Base-by-base conservation (phyloP, 1,284 basidiomycete species). In the Apiotrichum gracile region DNA sequence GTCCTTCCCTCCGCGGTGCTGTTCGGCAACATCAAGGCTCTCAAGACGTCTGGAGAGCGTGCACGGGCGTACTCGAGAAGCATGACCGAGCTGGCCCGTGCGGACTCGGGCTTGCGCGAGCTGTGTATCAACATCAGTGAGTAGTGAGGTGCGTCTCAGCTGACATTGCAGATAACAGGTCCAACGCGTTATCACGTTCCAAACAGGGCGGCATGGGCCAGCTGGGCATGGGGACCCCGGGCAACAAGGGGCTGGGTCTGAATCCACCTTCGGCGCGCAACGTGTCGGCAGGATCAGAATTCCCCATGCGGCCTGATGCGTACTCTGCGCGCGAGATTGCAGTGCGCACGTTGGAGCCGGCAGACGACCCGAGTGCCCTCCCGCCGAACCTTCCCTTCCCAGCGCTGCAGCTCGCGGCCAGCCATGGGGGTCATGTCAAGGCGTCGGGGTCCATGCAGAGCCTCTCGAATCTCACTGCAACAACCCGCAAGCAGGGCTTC, bases 51-150 rank as follows among this genome's bases (percentile, higher is more conserved):
- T 0, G 68, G 83, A 4, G 91, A 94, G 66, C 79, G 91, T 37
- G 87, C 87, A 45, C 70, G 78, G 27, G 82, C 83, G 42, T 96
- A 94, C 67, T 86, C 87, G 9, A 76, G 78, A 57, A 91, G 90
- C 73, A 87, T 93, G 61, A 89, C 90, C 65, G 88, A 91, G 64
- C 74, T 94, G 21, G 81, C 83, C 44, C 76, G 79, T 55, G 83
- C 83, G 61, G 88, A 92, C 66, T 86, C 85, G 64, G 90, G 91
- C 19, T 70, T 94, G 55, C 76, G 77, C 16, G 84, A 86, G 24
- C 93, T 91, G 91, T 77, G 89, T 42, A 62, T 75, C 33, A 79
- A 80, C 45, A 80, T 80, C 54, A 79, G 88, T 88, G 65, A 52
- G 80, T 73, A 29, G 4, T 4, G 6, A 10, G 12, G 7, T 24